Conservation (phyloP, 1,284 basidiomycete species). For the Heterobasidion annosum region DNA sequence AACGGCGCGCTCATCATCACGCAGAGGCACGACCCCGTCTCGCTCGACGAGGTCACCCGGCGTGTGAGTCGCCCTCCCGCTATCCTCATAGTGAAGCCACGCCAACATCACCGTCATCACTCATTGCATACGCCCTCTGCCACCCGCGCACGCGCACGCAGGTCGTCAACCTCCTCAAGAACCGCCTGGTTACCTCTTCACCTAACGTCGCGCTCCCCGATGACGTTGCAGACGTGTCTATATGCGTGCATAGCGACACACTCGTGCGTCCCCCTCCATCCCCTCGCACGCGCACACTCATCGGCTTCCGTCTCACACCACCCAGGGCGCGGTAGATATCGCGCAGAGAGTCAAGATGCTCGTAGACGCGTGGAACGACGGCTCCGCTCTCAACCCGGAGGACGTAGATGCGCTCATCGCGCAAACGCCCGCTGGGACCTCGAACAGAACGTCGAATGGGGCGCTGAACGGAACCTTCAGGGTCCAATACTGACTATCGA, state of each 20-base stretch:
- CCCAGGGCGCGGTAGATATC: neutral
- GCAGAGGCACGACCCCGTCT: slow-evolving; percentile 43
- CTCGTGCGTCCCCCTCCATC: neutral
- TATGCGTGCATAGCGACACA: slow-evolving; percentile 57
- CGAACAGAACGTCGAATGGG: too few relatives aligned
- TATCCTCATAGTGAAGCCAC: neutral
- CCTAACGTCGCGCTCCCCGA: slow-evolving; percentile 30
- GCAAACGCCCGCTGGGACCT: too few relatives aligned
- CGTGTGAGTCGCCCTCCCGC: slow-evolving; percentile 24
- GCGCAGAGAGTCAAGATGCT: neutral
- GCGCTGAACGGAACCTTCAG: too few relatives aligned
- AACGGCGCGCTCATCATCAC: slow-evolving; percentile 49
- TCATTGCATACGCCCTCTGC: neutral
- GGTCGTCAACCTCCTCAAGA: slow-evolving; percentile 34
- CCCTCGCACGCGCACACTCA: neutral
- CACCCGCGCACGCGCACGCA: slow-evolving; percentile 13
- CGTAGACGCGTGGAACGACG: neutral
- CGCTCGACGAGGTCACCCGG: slow-evolving; percentile 29
- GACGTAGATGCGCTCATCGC: too few relatives aligned
- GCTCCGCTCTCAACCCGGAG: too few relatives aligned
- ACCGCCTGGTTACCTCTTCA: slow-evolving; percentile 36
- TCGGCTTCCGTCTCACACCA: neutral
- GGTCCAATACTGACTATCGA: too few relatives aligned
- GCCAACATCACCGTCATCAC: neutral
- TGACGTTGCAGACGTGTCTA: slow-evolving; percentile 40